Conservation (phyloP, 2,329 filamentous ascomycete species). For the Fusarium gaditjirri region DNA sequence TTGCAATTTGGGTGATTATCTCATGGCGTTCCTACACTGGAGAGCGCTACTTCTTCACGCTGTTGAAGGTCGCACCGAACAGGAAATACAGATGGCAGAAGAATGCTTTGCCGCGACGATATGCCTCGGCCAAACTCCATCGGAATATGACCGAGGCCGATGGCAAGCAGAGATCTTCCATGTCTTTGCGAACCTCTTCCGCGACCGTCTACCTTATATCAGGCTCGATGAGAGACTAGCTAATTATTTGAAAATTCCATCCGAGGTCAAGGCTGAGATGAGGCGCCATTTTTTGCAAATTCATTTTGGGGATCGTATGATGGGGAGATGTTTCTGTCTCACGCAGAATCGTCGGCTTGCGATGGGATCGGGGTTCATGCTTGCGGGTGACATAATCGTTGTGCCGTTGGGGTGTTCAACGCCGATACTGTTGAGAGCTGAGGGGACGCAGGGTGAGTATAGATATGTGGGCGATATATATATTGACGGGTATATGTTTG, state of each 20-base stretch:
- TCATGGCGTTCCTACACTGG: constrained; percentile 32
- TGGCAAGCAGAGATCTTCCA: constrained; percentile 9
- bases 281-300: constrained; percentile 5
- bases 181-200: constrained; percentile 15
- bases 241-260: neutral
- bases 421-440: constrained; percentile 10
- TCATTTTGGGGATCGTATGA: constrained; percentile 22
- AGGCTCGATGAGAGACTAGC: neutral
- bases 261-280: neutral
- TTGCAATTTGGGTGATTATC: constrained; percentile 25
- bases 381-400: constrained; percentile 16
- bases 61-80: neutral
- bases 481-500: constrained; percentile 22
- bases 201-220: constrained; percentile 12
- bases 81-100: constrained; percentile 3
- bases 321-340: constrained; percentile 22
- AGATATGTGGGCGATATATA: constrained; percentile 26
- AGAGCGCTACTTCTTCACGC: constrained; percentile 10
- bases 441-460: constrained; percentile 12
- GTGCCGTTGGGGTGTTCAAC: constrained; percentile 26
- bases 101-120: constrained; percentile 21
- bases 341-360: constrained; percentile 4
- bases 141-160: neutral
- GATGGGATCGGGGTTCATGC: constrained; percentile 23
- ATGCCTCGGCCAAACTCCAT: constrained; percentile 18